Evolutionary conservation across 2,329 filamentous ascomycete species (phyloP), one percentile per base, ranked within the genome.

Genomic region (Dothistroma septosporum): DNA sequence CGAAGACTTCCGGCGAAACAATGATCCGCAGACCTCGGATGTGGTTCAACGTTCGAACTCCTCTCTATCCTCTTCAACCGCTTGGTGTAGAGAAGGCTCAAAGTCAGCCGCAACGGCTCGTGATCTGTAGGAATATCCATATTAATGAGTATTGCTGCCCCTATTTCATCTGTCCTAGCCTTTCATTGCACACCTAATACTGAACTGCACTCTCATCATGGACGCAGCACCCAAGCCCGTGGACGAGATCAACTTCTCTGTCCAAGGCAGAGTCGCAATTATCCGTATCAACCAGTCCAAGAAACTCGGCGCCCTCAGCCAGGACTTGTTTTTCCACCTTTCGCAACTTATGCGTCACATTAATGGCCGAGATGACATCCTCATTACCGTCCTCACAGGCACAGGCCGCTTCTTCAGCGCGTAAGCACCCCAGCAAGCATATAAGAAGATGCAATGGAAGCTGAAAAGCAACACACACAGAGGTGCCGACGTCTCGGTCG

Each of bases 351-450:
- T 99, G 73, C 84, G 88, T 60, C 87, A 96, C 73, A 82, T 97
- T 53, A 92, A 91, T 16, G 82, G 80, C 9, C 87, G 87, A 65
- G 86, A 93, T 63, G 90, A 96, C 66, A 86, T 97, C 61, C 90
- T 83, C 72, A 86, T 96, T 69, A 97, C 93, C 2, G 81, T 97
- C 11, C 72, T 97, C 3, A 90, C 91, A 0, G 94, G 86, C 70
- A 92, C 85, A 61, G 93, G 93, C 12, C 82, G 83, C 3, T 87
- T 81, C 75, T 97, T 97, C 79, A 97, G 92, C 10, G 92, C 93
- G 90, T 96, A 83, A 70, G 85, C 35, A 11, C 16, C 24, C 19
- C 16, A 31, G 9, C 68, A 48, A 14, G 22, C 12, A 21, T 33
- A 37, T 33, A 37, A 14, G 10, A 53, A 2, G 32, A 6, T 19